Evolutionary conservation across 768 basidiomycete genomes (phyloP), one percentile per base, ranked within the genome.

Genomic region (Roridomyces roridus): DNA sequence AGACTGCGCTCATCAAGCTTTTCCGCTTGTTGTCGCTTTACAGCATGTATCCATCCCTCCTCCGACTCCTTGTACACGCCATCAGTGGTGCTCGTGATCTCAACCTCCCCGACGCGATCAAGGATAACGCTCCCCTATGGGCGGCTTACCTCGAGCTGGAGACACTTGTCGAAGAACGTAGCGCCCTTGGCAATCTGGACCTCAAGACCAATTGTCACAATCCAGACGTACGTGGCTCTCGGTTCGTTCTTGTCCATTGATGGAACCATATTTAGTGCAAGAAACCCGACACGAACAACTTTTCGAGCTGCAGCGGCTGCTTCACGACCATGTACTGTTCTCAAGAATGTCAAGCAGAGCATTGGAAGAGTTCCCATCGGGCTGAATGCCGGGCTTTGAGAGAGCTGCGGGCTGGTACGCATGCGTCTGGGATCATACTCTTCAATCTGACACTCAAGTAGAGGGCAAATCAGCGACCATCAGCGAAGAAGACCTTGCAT

Each of bases 221-320:
- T 48, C 40, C 60, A 10, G 29, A 14, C n/a, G 61, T 59, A 41
- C 12, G 61, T 52, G 15, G 23, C 15, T 28, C 4, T 8, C 15
- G 5, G 1, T 37, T 9, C 24, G 25, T 1, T 20, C 12, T 4
- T 9, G 9, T 43, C 23, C 15, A 3, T 10, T 31, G 3, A 28
- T 17, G 6, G 17, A 7, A 2, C 7, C n/a, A n/a, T 35, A 26
- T 49, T 29, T 24, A 63, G 61, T 63, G 61, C 46, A 17, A 53
- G 12, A 59, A 63, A 25, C 35, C 51, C 36, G 61, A 63, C 53
- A 24, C 43, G 21, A 55, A 55, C 43, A 55, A 52, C 24, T 58
- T 51, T 39, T 59, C 49, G 28, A 59, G 61, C 35, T 63, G 61
- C 41, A 63, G 61, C 21, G 41, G 53, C 48, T 63, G 61, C 28